Evolutionary conservation across 2,329 filamentous ascomycete genomes (phyloP).

Genomic region (Xylariaceae sp.): DNA sequence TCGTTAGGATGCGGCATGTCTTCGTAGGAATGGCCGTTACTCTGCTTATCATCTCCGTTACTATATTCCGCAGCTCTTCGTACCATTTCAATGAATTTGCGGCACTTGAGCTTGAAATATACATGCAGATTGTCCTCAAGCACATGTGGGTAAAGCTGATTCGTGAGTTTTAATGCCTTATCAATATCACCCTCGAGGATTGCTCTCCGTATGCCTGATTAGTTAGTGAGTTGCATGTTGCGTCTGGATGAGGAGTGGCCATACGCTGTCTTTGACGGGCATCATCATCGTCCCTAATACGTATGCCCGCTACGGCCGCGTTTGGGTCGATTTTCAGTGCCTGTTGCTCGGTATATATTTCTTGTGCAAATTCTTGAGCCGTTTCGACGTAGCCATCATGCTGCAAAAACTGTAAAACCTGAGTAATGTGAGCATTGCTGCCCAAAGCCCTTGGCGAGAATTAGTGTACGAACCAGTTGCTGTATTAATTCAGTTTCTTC

Average conservation of each 20-base stretch:
- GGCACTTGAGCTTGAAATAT: constrained; percentile 80
- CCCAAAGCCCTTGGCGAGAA: background rate
- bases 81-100: constrained; percentile 95
- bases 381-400: constrained; percentile 97
- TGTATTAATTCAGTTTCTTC: constrained; percentile 78
- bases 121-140: constrained; percentile 77
- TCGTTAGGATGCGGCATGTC: constrained; percentile 51
- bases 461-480: constrained; percentile 54
- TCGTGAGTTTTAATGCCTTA: constrained; percentile 76
- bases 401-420: constrained; percentile 78
- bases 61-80: constrained; percentile 65
- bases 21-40: constrained; percentile 39
- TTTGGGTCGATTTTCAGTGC: constrained; percentile 59
- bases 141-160: constrained; percentile 73
- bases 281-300: constrained; percentile 76
- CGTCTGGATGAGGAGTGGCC: constrained; percentile 27
- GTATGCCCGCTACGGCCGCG: constrained; percentile 53
- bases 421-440: constrained; percentile 13
- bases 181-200: constrained; percentile 93
- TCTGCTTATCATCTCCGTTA: constrained; percentile 42
- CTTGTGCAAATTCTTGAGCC: constrained; percentile 78
- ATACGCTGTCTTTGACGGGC: constrained; percentile 80
- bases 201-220: constrained; percentile 74
- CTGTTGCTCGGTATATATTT: constrained; percentile 69
- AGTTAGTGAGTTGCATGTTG: constrained; percentile 10